Percentiles rank a stretch among this genome's conserved stretches.
Conservation (phyloP, 1,284 basidiomycete genomes). For the Cutaneotrichosporon cavernicola region DNA sequence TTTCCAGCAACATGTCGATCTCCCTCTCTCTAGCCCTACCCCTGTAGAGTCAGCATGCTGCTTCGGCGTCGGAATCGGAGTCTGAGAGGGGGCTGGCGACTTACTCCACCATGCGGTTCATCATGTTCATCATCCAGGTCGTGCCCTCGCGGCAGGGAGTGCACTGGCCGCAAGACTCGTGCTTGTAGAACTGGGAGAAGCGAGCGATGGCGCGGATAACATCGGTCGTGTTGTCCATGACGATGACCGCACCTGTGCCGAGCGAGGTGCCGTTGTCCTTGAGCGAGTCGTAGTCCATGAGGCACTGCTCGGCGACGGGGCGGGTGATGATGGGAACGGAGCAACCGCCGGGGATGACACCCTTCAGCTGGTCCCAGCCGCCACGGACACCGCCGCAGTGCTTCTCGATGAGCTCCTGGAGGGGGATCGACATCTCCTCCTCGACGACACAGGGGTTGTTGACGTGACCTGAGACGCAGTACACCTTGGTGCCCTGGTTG, state of each 20-base stretch:
- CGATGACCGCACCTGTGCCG: constrained; percentile 96
- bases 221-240: constrained; percentile 98
- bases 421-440: constrained; percentile 97
- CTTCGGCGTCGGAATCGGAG: background rate
- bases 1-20: constrained; percentile 93
- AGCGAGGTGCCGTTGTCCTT: constrained; percentile 93
- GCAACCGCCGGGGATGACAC: constrained; percentile 91
- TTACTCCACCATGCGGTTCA: constrained; percentile 73
- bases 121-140: constrained; percentile 99
- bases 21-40: constrained; percentile 87
- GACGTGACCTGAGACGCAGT: constrained; percentile 93
- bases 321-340: constrained; percentile 93
- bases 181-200: constrained; percentile 94
- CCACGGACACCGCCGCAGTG: constrained; percentile 93
- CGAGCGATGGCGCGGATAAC: constrained; percentile 89
- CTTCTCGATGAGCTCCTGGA: constrained; percentile 91
- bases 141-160: constrained; percentile 96
- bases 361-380: constrained; percentile 90
- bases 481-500: constrained; percentile 94
- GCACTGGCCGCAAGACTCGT: constrained; percentile 98
- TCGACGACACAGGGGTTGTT: constrained; percentile 98
- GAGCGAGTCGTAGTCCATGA: constrained; percentile 99
- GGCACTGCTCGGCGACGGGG: constrained; percentile 73
- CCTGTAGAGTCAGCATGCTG: constrained; percentile 10
- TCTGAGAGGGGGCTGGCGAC: background rate